Evolutionary conservation across 164 flowering plant species (phyloP).

Genomic region (Warburgia ugandensis): DNA sequence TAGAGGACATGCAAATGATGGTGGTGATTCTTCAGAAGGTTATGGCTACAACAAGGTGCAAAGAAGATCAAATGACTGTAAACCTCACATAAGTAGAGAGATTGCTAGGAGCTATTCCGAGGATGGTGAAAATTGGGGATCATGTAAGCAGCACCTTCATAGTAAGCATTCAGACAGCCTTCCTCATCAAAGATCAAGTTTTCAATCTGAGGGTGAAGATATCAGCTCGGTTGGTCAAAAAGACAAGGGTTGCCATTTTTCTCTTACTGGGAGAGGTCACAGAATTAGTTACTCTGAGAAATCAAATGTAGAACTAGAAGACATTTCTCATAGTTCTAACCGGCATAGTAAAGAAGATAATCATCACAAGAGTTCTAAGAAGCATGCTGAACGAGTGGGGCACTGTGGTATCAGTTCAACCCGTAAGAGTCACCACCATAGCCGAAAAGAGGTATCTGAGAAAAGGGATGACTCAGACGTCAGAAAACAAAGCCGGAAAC

Average conservation of each 20-base stretch:
- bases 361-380: slow-evolving; percentile 22
- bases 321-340: slow-evolving; percentile 24
- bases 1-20: slow-evolving; percentile 26
- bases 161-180: slow-evolving; percentile 11
- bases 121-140: slow-evolving; percentile 22
- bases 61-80: slow-evolving; percentile 21
- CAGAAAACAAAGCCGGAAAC: slow-evolving; percentile 21
- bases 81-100: slow-evolving; percentile 22
- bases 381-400: slow-evolving; percentile 18
- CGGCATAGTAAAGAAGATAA: slow-evolving; percentile 25
- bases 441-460: slow-evolving; percentile 14
- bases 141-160: slow-evolving; percentile 18
- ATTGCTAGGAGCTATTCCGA: slow-evolving; percentile 25
- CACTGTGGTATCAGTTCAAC: slow-evolving; percentile 28
- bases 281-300: slow-evolving; percentile 23
- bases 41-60: slow-evolving; percentile 14
- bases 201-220: slow-evolving; percentile 20
- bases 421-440: slow-evolving; percentile 17
- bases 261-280: slow-evolving; percentile 27
- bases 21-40: slow-evolving; percentile 14
- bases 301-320: slow-evolving; percentile 33
- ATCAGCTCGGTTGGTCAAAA: slow-evolving; percentile 15
- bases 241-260: slow-evolving; percentile 23
- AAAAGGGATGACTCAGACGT: slow-evolving; percentile 23
- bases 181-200: slow-evolving; percentile 1